phyloP scores from a whole-genome alignment of 2,329 filamentous ascomycete genomes.

The Xylaria sp. region DNA sequence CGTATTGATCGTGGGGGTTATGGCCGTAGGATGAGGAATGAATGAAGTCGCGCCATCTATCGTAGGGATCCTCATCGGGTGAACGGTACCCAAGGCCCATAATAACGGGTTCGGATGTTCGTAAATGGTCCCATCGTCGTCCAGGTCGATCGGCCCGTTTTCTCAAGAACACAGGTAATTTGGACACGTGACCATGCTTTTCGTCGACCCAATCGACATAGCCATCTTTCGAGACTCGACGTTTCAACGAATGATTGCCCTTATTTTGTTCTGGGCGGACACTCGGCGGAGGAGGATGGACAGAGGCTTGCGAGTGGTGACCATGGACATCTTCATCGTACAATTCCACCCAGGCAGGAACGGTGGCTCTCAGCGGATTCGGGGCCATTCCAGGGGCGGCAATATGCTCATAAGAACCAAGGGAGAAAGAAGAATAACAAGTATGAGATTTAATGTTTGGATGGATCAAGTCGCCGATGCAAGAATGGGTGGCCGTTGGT shows the following conservation, averaged over 20 bases:
- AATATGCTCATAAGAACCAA: conserved; percentile 27
- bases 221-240: conserved; percentile 43
- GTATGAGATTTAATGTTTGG: neutral
- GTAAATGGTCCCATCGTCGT: conserved; percentile 65
- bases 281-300: conserved; percentile 33
- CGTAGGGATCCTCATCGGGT: conserved; percentile 47
- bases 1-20: conserved; percentile 52
- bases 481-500: conserved; percentile 4
- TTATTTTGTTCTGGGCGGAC: conserved; percentile 37
- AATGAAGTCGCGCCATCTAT: conserved; percentile 60
- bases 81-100: conserved; percentile 54
- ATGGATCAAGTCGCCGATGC: conserved; percentile 1
- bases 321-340: conserved; percentile 40
- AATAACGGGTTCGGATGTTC: conserved; percentile 64
- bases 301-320: conserved; percentile 20
- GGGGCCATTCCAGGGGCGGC: conserved; percentile 33
- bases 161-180: conserved; percentile 53
- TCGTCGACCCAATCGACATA: conserved; percentile 45
- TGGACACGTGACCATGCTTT: conserved; percentile 41
- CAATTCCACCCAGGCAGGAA: conserved; percentile 42
- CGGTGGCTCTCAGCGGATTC: conserved; percentile 38
- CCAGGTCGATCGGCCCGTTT: conserved; percentile 55
- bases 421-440: neutral
- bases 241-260: conserved; percentile 36
- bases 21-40: conserved; percentile 59